Conservation (phyloP, 2,329 filamentous ascomycete genomes). For the Blastomyces emzantsi region DNA sequence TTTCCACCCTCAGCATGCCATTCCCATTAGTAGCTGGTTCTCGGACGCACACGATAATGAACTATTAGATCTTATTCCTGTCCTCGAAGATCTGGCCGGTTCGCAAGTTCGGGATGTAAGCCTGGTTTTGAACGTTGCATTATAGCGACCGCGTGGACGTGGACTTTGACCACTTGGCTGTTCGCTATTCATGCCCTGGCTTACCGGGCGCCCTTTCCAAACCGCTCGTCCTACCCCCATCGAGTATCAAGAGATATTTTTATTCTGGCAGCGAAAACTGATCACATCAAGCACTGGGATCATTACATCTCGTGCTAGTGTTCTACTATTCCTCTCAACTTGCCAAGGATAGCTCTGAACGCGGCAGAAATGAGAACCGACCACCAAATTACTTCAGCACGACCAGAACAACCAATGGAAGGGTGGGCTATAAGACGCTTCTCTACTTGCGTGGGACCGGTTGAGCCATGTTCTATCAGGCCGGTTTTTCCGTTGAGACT, state of each 20-base stretch:
- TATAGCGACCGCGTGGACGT: constrained; percentile 38
- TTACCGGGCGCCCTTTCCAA: not conserved
- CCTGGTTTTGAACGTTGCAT: constrained; percentile 82
- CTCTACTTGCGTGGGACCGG: not conserved
- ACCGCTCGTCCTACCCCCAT: no score
- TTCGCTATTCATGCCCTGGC: not conserved
- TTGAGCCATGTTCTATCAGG: not conserved
- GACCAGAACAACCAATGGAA: not conserved
- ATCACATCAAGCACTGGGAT: not conserved
- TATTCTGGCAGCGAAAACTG: not conserved
- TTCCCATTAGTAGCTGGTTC: constrained; percentile 99
- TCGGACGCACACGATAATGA: constrained; percentile 99
- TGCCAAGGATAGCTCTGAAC: not conserved
- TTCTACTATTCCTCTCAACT: not conserved
- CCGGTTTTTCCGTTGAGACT: not conserved
- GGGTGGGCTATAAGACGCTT: not conserved
- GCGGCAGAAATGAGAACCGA: not conserved
- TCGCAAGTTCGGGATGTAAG: constrained; percentile 89
- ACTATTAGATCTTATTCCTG: constrained; percentile 90
- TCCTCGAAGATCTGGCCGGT: constrained; percentile 91
- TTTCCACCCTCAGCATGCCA: constrained; percentile 97
- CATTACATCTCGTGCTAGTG: not conserved
- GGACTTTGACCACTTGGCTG: not conserved
- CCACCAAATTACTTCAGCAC: not conserved
- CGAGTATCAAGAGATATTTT: not conserved